These are phyloP conservation scores for Pleoardoris graminearum DNA, from an alignment of 2,329 filamentous ascomycete genomes.

Conservation along the genomic window DNA sequence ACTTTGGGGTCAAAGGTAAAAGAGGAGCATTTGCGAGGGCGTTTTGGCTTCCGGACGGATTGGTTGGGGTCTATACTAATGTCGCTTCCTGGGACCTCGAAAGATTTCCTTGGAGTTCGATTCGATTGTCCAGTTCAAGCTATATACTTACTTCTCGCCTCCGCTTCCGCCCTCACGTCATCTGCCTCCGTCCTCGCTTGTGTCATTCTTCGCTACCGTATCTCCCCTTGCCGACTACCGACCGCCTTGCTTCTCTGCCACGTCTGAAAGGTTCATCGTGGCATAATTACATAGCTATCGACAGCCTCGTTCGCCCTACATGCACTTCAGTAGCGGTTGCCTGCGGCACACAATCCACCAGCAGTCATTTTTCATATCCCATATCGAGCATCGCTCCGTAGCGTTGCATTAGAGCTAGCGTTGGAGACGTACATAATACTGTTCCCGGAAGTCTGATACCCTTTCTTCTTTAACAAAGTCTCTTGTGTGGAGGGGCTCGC, in stretches of 20 bases:
- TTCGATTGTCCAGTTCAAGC: background rate
- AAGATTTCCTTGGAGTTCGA: background rate
- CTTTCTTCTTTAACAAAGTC: background rate
- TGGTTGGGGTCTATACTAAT: background rate
- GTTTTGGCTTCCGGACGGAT: background rate
- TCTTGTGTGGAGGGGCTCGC: background rate
- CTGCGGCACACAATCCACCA: background rate
- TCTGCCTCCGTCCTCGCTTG: background rate
- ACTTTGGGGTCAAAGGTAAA: background rate
- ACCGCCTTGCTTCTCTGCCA: background rate
- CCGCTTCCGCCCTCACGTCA: background rate
- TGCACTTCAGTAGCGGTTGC: too few species aligned
- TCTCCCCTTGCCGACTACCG: background rate
- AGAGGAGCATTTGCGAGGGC: background rate
- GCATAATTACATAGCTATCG: conserved; percentile 2
- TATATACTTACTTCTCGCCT: background rate
- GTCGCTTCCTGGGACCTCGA: background rate
- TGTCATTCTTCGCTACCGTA: background rate
- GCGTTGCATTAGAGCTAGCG: background rate
- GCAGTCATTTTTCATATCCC: background rate
- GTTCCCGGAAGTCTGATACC: background rate
- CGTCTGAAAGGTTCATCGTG: background rate
- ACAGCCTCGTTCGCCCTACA: background rate
- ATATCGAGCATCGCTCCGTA: background rate
- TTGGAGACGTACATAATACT: background rate